These are phyloP conservation scores for Heteromeles arbutifolia DNA, from an alignment of 306 rosid genomes.

Conservation along the genomic window DNA sequence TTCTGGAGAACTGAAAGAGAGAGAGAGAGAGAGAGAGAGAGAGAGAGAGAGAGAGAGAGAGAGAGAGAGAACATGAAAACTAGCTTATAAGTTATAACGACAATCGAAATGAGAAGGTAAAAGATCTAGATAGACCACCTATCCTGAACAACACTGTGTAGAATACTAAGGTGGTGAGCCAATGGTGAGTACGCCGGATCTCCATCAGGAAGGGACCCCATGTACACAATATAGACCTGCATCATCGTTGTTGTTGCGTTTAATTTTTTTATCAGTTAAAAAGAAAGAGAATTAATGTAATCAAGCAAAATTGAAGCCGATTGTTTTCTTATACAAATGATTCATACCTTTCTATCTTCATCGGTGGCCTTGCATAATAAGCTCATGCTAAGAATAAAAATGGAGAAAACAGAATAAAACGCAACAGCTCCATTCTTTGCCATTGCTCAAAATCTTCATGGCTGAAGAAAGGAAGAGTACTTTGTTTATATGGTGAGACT, in stretches of 20 bases:
- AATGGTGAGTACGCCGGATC: neutral
- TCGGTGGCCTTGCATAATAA: too few species aligned
- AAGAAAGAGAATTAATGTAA: too few species aligned
- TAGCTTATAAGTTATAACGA: neutral
- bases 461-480: too few species aligned
- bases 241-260: neutral
- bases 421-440: too few species aligned
- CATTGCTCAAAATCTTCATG: too few species aligned
- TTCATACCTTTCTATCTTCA: too few species aligned
- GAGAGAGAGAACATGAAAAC: neutral
- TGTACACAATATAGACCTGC: constrained; percentile 13
- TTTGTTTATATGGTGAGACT: too few species aligned
- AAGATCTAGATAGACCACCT: neutral
- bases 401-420: too few species aligned
- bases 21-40: neutral
- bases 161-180: constrained; percentile 6
- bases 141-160: neutral
- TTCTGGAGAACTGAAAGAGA: neutral
- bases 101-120: neutral
- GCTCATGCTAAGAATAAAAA: too few species aligned
- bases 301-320: too few species aligned
- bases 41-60: neutral
- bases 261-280: too few species aligned
- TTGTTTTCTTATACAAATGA: too few species aligned
- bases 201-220: constrained; percentile 7